Percentiles rank a stretch among this genome's conserved stretches.
phyloP scores from a whole-genome alignment of 2,329 filamentous ascomycete genomes.

The Ascomycota sp. region DNA sequence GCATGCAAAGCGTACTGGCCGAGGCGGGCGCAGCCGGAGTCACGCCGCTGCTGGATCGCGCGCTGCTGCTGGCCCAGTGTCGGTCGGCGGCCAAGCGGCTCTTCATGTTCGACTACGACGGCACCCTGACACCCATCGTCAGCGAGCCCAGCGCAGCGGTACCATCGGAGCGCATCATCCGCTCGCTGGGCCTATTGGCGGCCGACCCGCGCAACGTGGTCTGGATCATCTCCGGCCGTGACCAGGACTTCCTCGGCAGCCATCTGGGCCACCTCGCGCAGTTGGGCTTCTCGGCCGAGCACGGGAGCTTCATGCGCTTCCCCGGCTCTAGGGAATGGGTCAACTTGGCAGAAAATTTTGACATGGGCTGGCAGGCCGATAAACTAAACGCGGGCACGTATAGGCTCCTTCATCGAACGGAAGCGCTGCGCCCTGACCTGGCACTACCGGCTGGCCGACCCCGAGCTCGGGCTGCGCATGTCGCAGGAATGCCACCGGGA shows the following conservation, averaged over 20 bases:
- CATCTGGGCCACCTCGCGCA: constrained; percentile 81
- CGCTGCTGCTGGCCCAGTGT: constrained; percentile 54
- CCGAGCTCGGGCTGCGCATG: constrained; percentile 63
- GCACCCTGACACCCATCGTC: constrained; percentile 88
- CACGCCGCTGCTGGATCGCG: constrained; percentile 65
- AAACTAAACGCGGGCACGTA: constrained; percentile 45
- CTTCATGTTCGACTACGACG: constrained; percentile 98
- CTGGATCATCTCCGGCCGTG: constrained; percentile 96
- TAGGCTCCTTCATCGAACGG: constrained; percentile 77
- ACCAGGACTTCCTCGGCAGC: constrained; percentile 76
- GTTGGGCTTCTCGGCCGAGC: constrained; percentile 88
- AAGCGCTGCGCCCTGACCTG: constrained; percentile 91
- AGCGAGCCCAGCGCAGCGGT: constrained; percentile 77
- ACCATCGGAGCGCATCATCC: constrained; percentile 64
- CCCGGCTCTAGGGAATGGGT: constrained; percentile 64
- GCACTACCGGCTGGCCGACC: constrained; percentile 88
- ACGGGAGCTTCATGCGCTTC: constrained; percentile 83
- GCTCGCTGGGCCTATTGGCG: constrained; percentile 59
- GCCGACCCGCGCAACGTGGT: constrained; percentile 67
- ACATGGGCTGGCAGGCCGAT: constrained; percentile 85
- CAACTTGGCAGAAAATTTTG: constrained; percentile 65
- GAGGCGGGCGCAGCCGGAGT: constrained; percentile 54
- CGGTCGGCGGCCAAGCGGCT: constrained; percentile 55
- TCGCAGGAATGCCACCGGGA: constrained; percentile 64
- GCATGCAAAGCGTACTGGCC: constrained; percentile 60